Base-by-base conservation (phyloP, 2,329 filamentous ascomycete species). In the Clarireedia homoeocarpa region DNA sequence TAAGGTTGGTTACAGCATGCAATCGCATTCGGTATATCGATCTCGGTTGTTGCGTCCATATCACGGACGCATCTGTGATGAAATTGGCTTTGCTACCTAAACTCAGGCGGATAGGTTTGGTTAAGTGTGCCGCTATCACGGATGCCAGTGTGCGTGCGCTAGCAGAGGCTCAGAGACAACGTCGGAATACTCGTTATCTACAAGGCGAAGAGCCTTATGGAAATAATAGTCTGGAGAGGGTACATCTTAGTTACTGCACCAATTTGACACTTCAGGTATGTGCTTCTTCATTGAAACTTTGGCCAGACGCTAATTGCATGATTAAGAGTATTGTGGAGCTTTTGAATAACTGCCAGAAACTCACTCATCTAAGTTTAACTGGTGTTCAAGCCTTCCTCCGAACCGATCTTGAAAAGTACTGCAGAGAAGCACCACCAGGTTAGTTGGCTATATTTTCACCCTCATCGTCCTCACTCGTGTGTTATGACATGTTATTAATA, bases 11-110 rank as follows among this genome's bases (percentile, higher is more conserved):
- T 40, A 85, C 86, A 63, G 78, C 77, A 53, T 99, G 94, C 76
- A 97, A 92, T 67, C 84, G 94, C 24, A 97, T 99, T 63, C 83
- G 94, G 55, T 99, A 99, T 70, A 99, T 99, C 61, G 94, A 99
- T 69, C 76, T 99, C 45, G 94, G 94, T n/a, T 97, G 94, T 74
- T 99, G 94, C 72, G 82, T 81, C 14, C 85, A 89, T 64, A 76
- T 99, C 59, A 97, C 94, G 0, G 94, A 99, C 65, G 78, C 80
- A 10, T 96, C 91, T 23, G 87, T 99, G 15, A 86, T 81, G 60
- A 86, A 89, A 61, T 77, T 99, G 39, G 91, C 94, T 5, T 83
- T 83, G 14, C 79, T 99, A 5, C 94, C 94, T 3, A 99, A 99
- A 71, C 76, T 99, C 53, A 91, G 96, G 75, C 81, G 94, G 39